A percentile compares a stretch with the other conserved stretches of the same genome.
phyloP scores from a whole-genome alignment of 2,329 filamentous ascomycete species.

The Tolypocladium tundrense region DNA sequence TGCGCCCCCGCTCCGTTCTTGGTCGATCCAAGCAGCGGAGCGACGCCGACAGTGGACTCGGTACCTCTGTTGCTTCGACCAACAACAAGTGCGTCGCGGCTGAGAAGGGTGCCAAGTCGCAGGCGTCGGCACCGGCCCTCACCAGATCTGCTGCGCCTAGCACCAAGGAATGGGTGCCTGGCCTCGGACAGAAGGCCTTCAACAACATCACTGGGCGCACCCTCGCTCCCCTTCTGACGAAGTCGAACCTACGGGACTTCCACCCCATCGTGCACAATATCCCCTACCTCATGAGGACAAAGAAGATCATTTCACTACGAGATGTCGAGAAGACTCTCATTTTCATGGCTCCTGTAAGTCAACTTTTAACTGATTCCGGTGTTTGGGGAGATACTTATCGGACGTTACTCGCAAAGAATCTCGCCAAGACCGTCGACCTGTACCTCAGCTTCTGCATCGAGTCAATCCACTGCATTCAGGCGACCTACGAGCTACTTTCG shows the following conservation, averaged over 20 bases:
- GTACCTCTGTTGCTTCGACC: constrained; percentile 64
- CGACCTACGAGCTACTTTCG: constrained; percentile 75
- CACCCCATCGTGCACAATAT: constrained; percentile 69
- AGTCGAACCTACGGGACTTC: constrained; percentile 67
- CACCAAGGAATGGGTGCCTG: constrained; percentile 39
- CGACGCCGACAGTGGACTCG: constrained; percentile 78
- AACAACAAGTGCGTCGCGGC: constrained; percentile 37
- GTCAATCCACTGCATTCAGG: constrained; percentile 82
- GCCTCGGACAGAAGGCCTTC: constrained; percentile 58
- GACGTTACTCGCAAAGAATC: constrained; percentile 66
- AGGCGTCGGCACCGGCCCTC: constrained; percentile 42
- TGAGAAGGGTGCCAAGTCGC: constrained; percentile 24
- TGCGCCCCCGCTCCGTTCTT: constrained; percentile 40
- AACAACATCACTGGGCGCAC: constrained; percentile 73
- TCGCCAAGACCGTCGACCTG: constrained; percentile 56
- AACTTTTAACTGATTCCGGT: constrained; percentile 41
- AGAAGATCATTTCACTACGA: constrained; percentile 81
- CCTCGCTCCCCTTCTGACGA: constrained; percentile 65
- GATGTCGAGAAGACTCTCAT: constrained; percentile 91
- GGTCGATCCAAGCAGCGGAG: constrained; percentile 51
- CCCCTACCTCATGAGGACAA: constrained; percentile 68
- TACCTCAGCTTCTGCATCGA: constrained; percentile 87
- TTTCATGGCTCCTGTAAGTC: constrained; percentile 88
- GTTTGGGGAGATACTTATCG: constrained; percentile 57
- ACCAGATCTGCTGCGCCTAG: constrained; percentile 47